phyloP scores from a whole-genome alignment of 1,284 basidiomycete species.

The Laetiporus sulphureus region DNA sequence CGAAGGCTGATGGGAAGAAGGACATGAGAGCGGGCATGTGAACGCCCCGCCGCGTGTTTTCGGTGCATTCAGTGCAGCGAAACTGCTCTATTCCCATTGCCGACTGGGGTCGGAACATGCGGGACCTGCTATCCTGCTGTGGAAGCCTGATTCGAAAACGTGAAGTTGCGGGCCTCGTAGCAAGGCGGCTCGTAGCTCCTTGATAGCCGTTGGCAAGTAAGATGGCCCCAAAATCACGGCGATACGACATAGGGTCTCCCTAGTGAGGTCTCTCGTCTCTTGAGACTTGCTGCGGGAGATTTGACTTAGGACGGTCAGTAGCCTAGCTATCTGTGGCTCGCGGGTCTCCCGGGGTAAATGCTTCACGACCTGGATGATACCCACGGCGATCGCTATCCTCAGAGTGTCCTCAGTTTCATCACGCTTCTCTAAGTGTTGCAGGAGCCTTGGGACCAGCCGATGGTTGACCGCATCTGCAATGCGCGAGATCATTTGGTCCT shows the following conservation, averaged over 20 bases:
- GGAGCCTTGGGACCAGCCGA: conserved; percentile 71
- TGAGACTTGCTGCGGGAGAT: conserved; percentile 90
- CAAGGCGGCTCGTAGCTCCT: conserved; percentile 80
- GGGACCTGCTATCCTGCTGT: too few relatives aligned
- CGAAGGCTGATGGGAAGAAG: too few relatives aligned
- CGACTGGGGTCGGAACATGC: too few relatives aligned
- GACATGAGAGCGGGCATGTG: too few relatives aligned
- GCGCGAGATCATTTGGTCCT: conserved; percentile 19
- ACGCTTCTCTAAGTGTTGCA: conserved; percentile 76
- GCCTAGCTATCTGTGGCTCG: conserved; percentile 70
- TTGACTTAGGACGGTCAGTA: conserved; percentile 84
- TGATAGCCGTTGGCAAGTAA: conserved; percentile 71
- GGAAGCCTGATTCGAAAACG: conserved; percentile 81
- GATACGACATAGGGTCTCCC: conserved; percentile 84
- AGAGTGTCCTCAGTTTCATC: conserved; percentile 81
- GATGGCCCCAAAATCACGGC: conserved; percentile 67
- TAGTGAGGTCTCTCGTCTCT: conserved; percentile 86
- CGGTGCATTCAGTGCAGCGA: too few relatives aligned
- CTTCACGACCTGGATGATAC: conserved; percentile 81
- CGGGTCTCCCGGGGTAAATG: conserved; percentile 70
- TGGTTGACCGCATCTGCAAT: conserved; percentile 77
- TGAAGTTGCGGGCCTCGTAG: conserved; percentile 92
- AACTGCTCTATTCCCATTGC: too few relatives aligned
- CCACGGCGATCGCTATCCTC: conserved; percentile 85
- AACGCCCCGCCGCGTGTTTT: too few relatives aligned